These are phyloP conservation scores for Anisogramma anomala DNA, from an alignment of 2,329 filamentous ascomycete species.

Conservation along the genomic window DNA sequence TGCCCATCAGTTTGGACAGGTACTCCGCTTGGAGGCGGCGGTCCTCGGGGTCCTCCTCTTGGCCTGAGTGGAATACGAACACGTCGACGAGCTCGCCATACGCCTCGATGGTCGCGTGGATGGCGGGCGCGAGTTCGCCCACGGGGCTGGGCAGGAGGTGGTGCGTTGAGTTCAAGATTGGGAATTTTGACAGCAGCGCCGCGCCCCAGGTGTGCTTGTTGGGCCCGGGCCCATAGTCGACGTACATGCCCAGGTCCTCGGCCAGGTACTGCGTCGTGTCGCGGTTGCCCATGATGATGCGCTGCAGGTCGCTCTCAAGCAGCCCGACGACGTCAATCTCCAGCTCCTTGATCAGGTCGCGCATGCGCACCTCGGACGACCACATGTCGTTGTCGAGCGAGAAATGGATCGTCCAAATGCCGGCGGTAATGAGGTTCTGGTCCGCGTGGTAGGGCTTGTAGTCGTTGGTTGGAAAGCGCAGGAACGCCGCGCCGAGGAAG, in stretches of 20 bases:
- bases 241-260: conserved; percentile 96
- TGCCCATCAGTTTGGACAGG: conserved; percentile 77
- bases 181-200: conserved; percentile 90
- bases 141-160: conserved; percentile 88
- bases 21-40: conserved; percentile 78
- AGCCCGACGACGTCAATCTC: conserved; percentile 96
- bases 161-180: conserved; percentile 92
- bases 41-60: conserved; percentile 93
- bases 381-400: conserved; percentile 98
- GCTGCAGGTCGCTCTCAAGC: conserved; percentile 83
- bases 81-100: conserved; percentile 86
- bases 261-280: conserved; percentile 92
- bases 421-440: conserved; percentile 78
- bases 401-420: conserved; percentile 99
- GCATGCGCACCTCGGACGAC: conserved; percentile 90
- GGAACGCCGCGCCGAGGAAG: conserved; percentile 69
- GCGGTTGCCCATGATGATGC: conserved; percentile 99
- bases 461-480: conserved; percentile 85
- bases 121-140: conserved; percentile 88
- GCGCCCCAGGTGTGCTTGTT: conserved; percentile 99
- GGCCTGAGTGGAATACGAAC: conserved; percentile 96
- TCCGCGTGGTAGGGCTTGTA: conserved; percentile 83
- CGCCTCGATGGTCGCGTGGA: conserved; percentile 89
- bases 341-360: conserved; percentile 80
- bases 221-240: conserved; percentile 90